Base-by-base conservation (phyloP, 140 eudicot genomes). In the Flaveria floridana region DNA sequence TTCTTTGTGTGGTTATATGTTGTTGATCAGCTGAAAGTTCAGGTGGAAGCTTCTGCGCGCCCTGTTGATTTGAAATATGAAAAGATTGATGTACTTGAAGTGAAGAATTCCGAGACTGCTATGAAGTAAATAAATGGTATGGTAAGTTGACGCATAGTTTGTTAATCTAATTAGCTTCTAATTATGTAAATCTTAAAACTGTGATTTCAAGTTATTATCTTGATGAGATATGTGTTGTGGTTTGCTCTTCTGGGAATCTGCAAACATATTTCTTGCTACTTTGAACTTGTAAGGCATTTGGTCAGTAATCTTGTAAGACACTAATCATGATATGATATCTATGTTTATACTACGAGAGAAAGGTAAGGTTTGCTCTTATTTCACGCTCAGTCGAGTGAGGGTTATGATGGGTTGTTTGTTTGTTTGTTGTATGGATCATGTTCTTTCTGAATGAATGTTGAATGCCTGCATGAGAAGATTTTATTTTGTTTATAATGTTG, bases 1-100 rank as follows among this genome's bases (percentile, higher is more conserved):
- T n/a, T 87, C 71, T 80, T 78, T 1, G 62, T 84, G 74, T 85
- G 88, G 91, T 81, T 78, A 3, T 65, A 80, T 48, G 78, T 83
- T 78, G 48, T 3, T 30, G 37, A 30, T 30, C 37, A 30, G 37
- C 37, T 30, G 37, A 30, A 30, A 30, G 37, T 30, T 30, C 37
- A 30, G 4, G 37, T 30, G 37, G 37, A 3, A 30, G 37, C 37
- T 30, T 30, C 37, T 30, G 37, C 37, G 1, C 37, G 6, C 37
- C 37, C 6, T 30, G 37, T 30, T 30, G 37, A 30, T 30, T 30
- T 30, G 37, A 30, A 30, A 30, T 30, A 30, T 30, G 37, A 30
- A 30, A 30, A 30, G 37, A 3, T 30, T 30, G 37, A 30, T 30
- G 37, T 30, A 4, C 37, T 30, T 30, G 37, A 30, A 30, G 37